Evolutionary conservation across 2,329 filamentous ascomycete species (phyloP).

Genomic region (Chrysoporthe puriensis): DNA sequence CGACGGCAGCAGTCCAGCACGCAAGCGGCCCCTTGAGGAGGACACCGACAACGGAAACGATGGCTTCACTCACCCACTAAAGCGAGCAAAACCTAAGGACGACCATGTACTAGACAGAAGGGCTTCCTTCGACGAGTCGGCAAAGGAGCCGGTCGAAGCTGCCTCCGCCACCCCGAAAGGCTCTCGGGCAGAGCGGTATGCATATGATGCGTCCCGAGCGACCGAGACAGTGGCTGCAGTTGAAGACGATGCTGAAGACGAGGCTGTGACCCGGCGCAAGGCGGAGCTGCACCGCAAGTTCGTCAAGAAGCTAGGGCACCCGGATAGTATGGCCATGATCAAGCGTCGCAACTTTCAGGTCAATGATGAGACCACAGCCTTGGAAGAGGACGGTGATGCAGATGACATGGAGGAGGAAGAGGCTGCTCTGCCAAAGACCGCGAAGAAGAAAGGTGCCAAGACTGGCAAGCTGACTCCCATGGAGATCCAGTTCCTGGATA

Average conservation of each 20-base stretch:
- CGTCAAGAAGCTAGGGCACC: constrained; percentile 84
- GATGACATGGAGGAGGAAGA: constrained; percentile 59
- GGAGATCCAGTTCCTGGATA: constrained; percentile 90
- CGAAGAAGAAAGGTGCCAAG: constrained; percentile 71
- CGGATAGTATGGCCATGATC: constrained; percentile 76
- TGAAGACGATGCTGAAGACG: constrained; percentile 47
- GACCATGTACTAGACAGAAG: constrained; percentile 45
- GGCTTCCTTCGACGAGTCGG: constrained; percentile 45
- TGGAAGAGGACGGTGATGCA: constrained; percentile 57
- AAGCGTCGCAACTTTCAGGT: constrained; percentile 61
- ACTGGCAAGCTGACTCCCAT: constrained; percentile 86
- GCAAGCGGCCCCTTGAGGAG: constrained; percentile 57
- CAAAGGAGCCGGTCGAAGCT: constrained; percentile 35
- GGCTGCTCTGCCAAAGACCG: constrained; percentile 47
- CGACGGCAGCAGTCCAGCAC: constrained; percentile 33
- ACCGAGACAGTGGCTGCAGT: constrained; percentile 43
- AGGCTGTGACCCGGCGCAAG: constrained; percentile 59
- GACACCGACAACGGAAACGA: constrained; percentile 50
- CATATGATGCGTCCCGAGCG: constrained; percentile 52
- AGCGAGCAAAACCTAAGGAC: constrained; percentile 50
- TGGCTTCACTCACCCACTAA: constrained; percentile 43
- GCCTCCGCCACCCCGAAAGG: background rate
- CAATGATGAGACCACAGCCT: constrained; percentile 54
- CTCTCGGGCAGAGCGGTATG: constrained; percentile 53
- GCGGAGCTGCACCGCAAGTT: constrained; percentile 81